Conservation (phyloP, 805 yeast genomes). For the Tetrapisispora fleetii region DNA sequence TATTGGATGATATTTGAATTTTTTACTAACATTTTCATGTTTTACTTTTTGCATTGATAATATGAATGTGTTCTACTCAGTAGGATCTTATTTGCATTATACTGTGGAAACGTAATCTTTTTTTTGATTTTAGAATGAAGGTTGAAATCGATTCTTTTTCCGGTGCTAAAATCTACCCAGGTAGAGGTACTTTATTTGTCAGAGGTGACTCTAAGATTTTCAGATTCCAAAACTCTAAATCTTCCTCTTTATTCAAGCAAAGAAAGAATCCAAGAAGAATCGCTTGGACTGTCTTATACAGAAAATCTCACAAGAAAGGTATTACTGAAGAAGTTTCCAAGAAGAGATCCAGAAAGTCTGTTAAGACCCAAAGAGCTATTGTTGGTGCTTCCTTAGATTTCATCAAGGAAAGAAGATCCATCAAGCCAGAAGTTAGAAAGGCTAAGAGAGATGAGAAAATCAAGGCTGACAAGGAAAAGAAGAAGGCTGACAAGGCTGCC, state of each 20-base stretch:
- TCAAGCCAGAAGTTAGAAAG: constrained; percentile 96
- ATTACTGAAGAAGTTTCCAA: constrained; percentile 95
- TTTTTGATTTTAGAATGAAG: constrained; percentile 54
- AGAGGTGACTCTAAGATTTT: constrained; percentile 99
- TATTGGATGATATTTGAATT: background rate
- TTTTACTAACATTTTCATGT: background rate
- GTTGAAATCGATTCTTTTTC: constrained; percentile 99
- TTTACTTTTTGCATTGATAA: background rate
- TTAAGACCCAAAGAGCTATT: constrained; percentile 97
- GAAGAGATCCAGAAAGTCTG: constrained; percentile 95
- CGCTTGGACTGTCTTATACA: constrained; percentile 98
- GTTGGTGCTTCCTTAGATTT: constrained; percentile 99
- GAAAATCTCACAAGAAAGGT: constrained; percentile 99
- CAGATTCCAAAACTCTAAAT: constrained; percentile 98
- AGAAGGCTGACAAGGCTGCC: constrained; percentile 85
- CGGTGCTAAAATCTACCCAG: constrained; percentile 99
- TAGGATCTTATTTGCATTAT: background rate
- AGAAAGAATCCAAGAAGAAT: constrained; percentile 99
- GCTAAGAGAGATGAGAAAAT: constrained; percentile 91
- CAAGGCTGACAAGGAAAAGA: constrained; percentile 73
- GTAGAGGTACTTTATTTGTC: constrained; percentile 98
- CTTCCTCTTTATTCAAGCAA: constrained; percentile 96
- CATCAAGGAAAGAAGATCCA: constrained; percentile 94
- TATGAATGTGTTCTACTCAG: background rate
- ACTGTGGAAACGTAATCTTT: background rate